Conservation (phyloP, 2,329 filamentous ascomycete genomes). For the Blumeria hordei region DNA sequence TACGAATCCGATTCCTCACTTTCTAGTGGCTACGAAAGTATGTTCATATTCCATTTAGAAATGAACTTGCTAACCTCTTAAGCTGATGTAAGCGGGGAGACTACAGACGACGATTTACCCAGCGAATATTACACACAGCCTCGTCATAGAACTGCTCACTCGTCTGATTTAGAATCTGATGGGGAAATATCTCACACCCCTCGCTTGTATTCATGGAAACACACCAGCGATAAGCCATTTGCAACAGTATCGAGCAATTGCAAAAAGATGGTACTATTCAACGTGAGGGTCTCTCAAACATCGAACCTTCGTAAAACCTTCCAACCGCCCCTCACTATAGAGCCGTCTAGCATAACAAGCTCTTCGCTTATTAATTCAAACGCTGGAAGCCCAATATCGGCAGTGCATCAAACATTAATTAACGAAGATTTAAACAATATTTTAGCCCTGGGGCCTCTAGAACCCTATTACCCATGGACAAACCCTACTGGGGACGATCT, state of each 20-base stretch:
- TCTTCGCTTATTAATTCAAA: constrained; percentile 34
- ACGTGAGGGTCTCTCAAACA: constrained; percentile 5
- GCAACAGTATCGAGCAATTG: constrained; percentile 1
- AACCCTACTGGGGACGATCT: neutral
- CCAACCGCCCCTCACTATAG: neutral
- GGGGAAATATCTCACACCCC: constrained; percentile 12
- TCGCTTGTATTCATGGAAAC: constrained; percentile 2
- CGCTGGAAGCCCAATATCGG: constrained; percentile 56
- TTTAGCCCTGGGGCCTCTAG: too few relatives aligned
- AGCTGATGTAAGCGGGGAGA: constrained; percentile 32
- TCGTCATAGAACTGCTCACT: constrained; percentile 13
- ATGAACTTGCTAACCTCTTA: constrained; percentile 20
- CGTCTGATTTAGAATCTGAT: neutral
- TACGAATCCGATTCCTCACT: constrained; percentile 14
- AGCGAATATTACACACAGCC: constrained; percentile 11
- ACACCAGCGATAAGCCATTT: constrained; percentile 2
- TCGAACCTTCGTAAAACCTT: neutral
- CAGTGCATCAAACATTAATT: constrained; percentile 17
- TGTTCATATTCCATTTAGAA: constrained; percentile 13
- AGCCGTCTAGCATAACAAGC: neutral
- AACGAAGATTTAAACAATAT: too few relatives aligned
- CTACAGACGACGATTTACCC: constrained; percentile 31
- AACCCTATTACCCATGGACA: too few relatives aligned
- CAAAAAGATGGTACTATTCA: constrained; percentile 3
- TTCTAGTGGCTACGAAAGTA: constrained; percentile 34